Evolutionary conservation across 139 green algal genomes (phyloP).

Genomic region (Micromonas pusilla): DNA sequence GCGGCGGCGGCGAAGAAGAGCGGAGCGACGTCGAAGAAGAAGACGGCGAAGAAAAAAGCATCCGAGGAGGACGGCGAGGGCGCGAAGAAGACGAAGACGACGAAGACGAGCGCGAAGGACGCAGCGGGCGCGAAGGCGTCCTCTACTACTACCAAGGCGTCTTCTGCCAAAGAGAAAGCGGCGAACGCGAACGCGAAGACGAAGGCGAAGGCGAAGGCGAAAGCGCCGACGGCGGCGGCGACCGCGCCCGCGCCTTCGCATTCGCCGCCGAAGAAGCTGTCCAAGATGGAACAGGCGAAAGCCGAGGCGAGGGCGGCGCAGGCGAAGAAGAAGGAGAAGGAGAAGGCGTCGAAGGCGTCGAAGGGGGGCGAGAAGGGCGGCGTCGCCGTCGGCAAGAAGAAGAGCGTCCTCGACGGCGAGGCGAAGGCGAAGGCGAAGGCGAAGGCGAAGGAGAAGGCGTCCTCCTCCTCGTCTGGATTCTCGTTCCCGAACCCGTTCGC

Average conservation of each 20-base stretch:
- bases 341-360: neutral
- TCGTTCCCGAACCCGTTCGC: no score
- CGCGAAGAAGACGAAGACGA: neutral
- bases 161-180: no score
- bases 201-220: no score
- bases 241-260: no score
- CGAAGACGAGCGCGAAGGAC: neutral
- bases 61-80: neutral
- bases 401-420: slow-evolving; percentile 6
- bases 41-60: neutral
- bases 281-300: no score
- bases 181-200: no score
- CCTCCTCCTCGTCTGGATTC: no score
- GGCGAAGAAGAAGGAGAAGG: slow-evolving; percentile 4
- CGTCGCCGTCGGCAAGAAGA: neutral
- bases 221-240: no score
- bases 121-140: no score
- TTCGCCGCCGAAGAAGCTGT: no score
- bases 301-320: neutral
- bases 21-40: neutral
- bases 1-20: neutral
- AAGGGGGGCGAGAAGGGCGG: neutral
- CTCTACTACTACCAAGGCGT: no score
- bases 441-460: neutral
- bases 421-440: neutral